Percentiles rank a stretch among this genome's conserved stretches.
Evolutionary conservation across 2,329 filamentous ascomycete species (phyloP).

Genomic region (Fusarium sp.): DNA sequence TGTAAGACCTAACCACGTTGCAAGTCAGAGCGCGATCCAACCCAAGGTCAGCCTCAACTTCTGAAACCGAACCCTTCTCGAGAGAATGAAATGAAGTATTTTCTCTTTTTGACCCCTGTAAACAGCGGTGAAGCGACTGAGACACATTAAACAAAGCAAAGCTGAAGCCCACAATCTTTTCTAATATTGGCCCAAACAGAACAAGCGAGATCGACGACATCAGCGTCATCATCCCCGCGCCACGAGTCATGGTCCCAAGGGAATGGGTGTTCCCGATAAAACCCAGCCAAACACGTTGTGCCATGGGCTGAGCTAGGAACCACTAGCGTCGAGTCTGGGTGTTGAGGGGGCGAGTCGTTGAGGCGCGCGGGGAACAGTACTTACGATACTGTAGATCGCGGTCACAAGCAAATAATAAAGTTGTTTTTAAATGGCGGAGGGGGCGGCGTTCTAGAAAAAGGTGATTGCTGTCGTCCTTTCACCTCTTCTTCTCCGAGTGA

Average conservation of each 20-base stretch:
- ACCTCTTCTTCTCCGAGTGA: not conserved
- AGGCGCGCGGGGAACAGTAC: not conserved
- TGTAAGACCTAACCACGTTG: not conserved
- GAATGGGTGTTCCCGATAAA: not conserved
- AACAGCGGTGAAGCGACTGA: not conserved
- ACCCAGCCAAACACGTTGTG: not conserved
- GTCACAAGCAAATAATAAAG: not conserved
- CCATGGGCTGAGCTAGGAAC: not conserved
- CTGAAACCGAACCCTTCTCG: not conserved
- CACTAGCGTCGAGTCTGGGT: not conserved
- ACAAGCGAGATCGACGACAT: not conserved
- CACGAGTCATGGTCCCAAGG: not conserved
- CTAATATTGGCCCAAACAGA: not conserved
- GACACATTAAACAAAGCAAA: not conserved
- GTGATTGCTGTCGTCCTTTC: not conserved
- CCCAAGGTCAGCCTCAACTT: not conserved
- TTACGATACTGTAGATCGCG: not conserved
- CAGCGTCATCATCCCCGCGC: not conserved
- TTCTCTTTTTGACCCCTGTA: not conserved
- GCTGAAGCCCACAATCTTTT: not conserved
- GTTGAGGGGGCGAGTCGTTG: not conserved
- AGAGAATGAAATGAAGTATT: not conserved
- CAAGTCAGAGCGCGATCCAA: not conserved
- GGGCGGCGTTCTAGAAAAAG: not conserved
- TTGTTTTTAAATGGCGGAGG: not conserved